Percentiles rank a stretch among this genome's conserved stretches.
Conservation (phyloP, 805 yeast genomes). For the Nakazawaea wickerhamii region DNA sequence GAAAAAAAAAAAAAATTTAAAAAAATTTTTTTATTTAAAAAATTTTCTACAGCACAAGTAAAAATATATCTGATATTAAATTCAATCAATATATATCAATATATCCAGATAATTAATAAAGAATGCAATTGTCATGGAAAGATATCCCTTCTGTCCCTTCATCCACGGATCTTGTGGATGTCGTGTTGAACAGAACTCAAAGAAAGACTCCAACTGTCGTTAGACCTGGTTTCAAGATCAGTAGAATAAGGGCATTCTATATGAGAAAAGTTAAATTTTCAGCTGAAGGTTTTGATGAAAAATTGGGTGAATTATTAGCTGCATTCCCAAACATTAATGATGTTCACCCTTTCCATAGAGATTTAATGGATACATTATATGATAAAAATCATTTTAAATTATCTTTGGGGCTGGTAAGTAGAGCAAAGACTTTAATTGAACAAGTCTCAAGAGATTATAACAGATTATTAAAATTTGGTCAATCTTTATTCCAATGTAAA, state of each 20-base stretch:
- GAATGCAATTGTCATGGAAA: constrained; percentile 97
- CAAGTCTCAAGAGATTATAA: constrained; percentile 95
- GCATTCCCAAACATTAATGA: constrained; percentile 97
- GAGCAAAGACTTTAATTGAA: constrained; percentile 91
- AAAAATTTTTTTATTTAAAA: constrained; percentile 3
- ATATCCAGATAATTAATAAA: constrained; percentile 9
- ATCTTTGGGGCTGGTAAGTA: constrained; percentile 88
- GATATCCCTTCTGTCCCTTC: constrained; percentile 95
- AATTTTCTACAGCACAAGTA: constrained; percentile 3
- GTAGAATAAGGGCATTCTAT: constrained; percentile 94
- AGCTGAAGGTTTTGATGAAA: constrained; percentile 92
- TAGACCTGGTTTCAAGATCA: constrained; percentile 92
- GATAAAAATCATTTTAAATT: constrained; percentile 98
- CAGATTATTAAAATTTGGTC: constrained; percentile 93
- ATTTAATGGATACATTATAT: constrained; percentile 94
- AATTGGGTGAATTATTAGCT: constrained; percentile 74
- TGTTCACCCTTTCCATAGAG: constrained; percentile 97
- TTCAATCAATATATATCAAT: not conserved
- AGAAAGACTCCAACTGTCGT: constrained; percentile 99
- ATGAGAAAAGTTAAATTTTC: constrained; percentile 98
- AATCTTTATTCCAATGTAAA: constrained; percentile 96
- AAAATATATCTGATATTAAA: not conserved
- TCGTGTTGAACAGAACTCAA: constrained; percentile 94
- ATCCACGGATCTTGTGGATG: constrained; percentile 89
- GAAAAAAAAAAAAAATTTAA: constrained; percentile 2